Evolutionary conservation across 345 rosid species (phyloP).

Genomic region (Streptanthus diversifolius): DNA sequence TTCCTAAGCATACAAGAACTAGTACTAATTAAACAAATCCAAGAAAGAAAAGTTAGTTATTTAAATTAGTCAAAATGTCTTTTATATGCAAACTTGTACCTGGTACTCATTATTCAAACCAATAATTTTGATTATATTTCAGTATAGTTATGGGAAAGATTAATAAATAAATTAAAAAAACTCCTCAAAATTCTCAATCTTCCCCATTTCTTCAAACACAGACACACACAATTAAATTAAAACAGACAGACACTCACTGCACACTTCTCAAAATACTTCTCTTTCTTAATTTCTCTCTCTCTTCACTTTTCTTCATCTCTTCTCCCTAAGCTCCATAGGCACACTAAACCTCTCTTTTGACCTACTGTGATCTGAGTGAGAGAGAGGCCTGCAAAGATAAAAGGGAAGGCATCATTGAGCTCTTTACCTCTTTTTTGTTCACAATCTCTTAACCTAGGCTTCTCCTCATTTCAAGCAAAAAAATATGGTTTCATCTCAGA

Average conservation of each 20-base stretch:
- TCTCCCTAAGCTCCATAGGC: slow-evolving; percentile 34
- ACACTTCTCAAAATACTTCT: slow-evolving; percentile 28
- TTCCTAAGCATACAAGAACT: neutral
- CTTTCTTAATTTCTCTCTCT: slow-evolving; percentile 10
- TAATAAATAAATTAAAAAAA: neutral
- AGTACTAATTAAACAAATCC: neutral
- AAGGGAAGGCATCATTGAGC: slow-evolving; percentile 37
- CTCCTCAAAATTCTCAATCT: slow-evolving; percentile 20
- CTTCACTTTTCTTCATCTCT: slow-evolving; percentile 4
- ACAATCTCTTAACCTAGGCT: slow-evolving; percentile 7
- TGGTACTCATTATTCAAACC: neutral
- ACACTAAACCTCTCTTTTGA: slow-evolving; percentile 34
- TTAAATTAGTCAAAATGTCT: neutral
- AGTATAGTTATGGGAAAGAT: neutral
- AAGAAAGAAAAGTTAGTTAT: neutral
- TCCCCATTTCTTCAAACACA: slow-evolving; percentile 30
- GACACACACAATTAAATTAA: slow-evolving; percentile 25
- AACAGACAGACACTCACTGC: slow-evolving; percentile 32
- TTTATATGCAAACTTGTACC: neutral
- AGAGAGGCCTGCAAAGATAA: slow-evolving; percentile 32
- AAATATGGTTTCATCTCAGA: slow-evolving; percentile 18
- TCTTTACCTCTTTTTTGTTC: slow-evolving; percentile 20
- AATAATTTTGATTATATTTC: neutral
- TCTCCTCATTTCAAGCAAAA: slow-evolving; percentile 5
- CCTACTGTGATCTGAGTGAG: slow-evolving; percentile 21